Conservation (phyloP, 495 filamentous ascomycete species). For the Penicillium egyptiacum region DNA sequence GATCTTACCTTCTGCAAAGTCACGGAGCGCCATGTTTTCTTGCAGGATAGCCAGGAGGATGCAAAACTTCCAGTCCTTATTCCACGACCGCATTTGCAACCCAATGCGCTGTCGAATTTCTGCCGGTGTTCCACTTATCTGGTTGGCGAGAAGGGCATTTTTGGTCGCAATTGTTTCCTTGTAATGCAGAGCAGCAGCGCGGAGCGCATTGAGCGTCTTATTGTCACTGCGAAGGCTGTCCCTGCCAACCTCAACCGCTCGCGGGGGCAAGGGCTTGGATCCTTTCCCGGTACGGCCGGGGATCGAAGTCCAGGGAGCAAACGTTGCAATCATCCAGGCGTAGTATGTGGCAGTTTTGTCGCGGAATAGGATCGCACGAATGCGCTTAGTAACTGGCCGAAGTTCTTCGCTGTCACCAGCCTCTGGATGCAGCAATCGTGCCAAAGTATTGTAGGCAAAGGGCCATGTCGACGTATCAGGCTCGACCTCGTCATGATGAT, state of each 20-base stretch:
- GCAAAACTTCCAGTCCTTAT: conserved; percentile 71
- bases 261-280: conserved; percentile 46
- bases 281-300: conserved; percentile 41
- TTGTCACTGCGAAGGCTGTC: conserved; percentile 81
- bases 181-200: conserved; percentile 58
- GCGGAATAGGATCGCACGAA: conserved; percentile 55
- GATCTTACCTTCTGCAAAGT: conserved; percentile 35
- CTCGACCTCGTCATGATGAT: conserved; percentile 47
- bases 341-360: conserved; percentile 60
- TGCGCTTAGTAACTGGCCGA: conserved; percentile 14
- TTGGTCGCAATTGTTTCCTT: conserved; percentile 61
- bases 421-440: conserved; percentile 28
- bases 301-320: conserved; percentile 72
- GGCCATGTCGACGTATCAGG: conserved; percentile 47
- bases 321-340: conserved; percentile 73
- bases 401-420: conserved; percentile 14
- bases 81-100: conserved; percentile 77
- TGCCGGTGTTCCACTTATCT: conserved; percentile 33
- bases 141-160: conserved; percentile 35
- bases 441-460: conserved; percentile 40
- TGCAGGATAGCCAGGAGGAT: conserved; percentile 68
- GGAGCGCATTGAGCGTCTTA: conserved; percentile 65
- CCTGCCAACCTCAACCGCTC: conserved; percentile 57
- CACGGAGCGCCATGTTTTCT: conserved; percentile 53
- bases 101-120: conserved; percentile 60